Evolutionary conservation across 495 filamentous ascomycete genomes (phyloP), one percentile per base, ranked within the genome.

Genomic region (Lasiosphaeriaceae sp.): DNA sequence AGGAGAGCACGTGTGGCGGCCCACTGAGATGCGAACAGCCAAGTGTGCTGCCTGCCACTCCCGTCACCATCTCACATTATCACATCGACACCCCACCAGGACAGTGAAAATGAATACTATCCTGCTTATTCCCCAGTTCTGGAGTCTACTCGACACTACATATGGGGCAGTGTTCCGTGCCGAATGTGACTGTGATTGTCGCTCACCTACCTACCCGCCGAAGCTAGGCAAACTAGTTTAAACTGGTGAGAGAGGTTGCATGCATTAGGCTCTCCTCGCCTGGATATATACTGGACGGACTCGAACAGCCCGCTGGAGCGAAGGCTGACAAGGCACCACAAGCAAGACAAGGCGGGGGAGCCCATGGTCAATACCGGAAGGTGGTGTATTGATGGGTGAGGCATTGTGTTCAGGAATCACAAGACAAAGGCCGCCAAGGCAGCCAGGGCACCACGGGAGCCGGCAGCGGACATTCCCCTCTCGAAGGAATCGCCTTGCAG

Each of bases 191-290:
- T n/a, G 50, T 53, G 49, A 47, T 52, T 44, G 55, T 57, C 44
- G 37, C 55, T 48, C 64, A 63, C 68, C 61, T 77, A 75, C 67
- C 68, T 77, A 75, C 67, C 70, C 70, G 72, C 74, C 70, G 60
- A 35, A 66, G 67, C 72, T 71, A 71, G 23, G 17, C 20, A 21
- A 31, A 22, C 29, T 37, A 3, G 7, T 46, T 65, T 8, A 37
- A 37, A 14, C 14, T 43, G 9, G 39, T 43, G 39, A 43, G 62
- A 60, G 62, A 60, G 59, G 63, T 58, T 71, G 70, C 70, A 71
- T 70, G 61, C 63, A 61, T 50, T 54, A 63, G 53, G 35, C 29
- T 31, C 52, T 39, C 41, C 20, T 53, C 56, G 55, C 37, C 54
- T 56, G 54, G 47, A n/a, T 56, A 56, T 55, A 55, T 34, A 12